A percentile compares a stretch with the other conserved stretches of the same genome.
Evolutionary conservation across 2,329 filamentous ascomycete species (phyloP).

Genomic region (Paraphaeosphaeria sporulosa): DNA sequence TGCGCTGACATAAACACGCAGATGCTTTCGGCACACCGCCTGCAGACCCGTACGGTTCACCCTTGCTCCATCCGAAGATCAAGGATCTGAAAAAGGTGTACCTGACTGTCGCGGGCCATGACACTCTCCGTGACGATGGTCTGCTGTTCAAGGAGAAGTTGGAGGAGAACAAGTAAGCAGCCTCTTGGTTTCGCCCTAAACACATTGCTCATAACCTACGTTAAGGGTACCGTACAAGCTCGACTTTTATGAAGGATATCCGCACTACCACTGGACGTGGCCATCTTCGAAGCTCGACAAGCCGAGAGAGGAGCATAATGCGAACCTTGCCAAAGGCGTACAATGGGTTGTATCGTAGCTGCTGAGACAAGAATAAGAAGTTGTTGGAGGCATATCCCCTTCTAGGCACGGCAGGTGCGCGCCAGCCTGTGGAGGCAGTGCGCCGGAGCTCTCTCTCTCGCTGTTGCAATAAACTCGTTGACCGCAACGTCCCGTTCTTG

Average conservation of each 20-base stretch:
- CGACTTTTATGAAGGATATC: conserved; percentile 47
- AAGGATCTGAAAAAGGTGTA: conserved; percentile 44
- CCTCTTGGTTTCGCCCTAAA: background rate
- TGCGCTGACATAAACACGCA: conserved; percentile 31
- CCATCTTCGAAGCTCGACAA: conserved; percentile 40
- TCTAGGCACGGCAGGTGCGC: no score
- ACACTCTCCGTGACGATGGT: conserved; percentile 48
- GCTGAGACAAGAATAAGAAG: no score
- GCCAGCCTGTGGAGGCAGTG: no score
- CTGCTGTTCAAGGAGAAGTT: conserved; percentile 41
- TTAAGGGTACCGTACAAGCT: conserved; percentile 37
- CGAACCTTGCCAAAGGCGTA: conserved; percentile 33
- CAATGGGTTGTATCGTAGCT: conserved; percentile 30
- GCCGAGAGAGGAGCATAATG: conserved; percentile 31
- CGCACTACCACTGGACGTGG: conserved; percentile 48
- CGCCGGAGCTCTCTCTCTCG: no score
- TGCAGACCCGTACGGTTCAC: conserved; percentile 42
- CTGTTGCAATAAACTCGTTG: no score
- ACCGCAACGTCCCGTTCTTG: no score
- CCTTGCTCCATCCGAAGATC: conserved; percentile 39
- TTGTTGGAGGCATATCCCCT: no score
- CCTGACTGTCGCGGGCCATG: conserved; percentile 38
- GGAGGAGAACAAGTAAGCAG: conserved; percentile 34
- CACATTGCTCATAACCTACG: conserved; percentile 19
- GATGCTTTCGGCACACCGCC: conserved; percentile 42